Conservation (phyloP, 352 stramenopile species). For the Pythium rishiriense region DNA sequence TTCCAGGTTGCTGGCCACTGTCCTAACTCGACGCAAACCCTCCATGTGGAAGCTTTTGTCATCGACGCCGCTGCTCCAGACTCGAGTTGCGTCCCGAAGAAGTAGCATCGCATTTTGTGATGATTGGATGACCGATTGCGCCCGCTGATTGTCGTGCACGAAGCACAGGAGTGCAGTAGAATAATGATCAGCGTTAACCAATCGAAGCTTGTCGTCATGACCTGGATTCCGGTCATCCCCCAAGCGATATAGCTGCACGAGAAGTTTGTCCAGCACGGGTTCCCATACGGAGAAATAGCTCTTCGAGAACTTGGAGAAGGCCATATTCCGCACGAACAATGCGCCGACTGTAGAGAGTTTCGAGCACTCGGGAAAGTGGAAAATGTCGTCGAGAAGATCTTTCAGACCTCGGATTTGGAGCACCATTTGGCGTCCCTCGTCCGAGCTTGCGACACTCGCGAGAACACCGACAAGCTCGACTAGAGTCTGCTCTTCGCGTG, state of each 20-base stretch:
- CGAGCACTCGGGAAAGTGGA: constrained; percentile 17
- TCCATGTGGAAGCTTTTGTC: not conserved
- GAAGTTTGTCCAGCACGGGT: constrained; percentile 35
- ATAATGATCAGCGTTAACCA: constrained; percentile 23
- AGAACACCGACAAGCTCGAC: constrained; percentile 51
- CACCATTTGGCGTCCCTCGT: constrained; percentile 48
- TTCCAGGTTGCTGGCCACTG: constrained; percentile 4
- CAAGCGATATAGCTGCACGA: constrained; percentile 22
- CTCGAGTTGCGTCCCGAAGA: not conserved
- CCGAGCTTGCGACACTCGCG: constrained; percentile 35
- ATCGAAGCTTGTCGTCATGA: not conserved
- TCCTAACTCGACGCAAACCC: not conserved
- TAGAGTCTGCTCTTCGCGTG: constrained; percentile 35
- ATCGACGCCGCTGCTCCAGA: constrained; percentile 9
- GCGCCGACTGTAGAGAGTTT: constrained; percentile 33
- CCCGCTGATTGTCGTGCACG: constrained; percentile 69
- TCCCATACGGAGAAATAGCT: constrained; percentile 69
- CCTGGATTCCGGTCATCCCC: not conserved
- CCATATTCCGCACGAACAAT: constrained; percentile 62
- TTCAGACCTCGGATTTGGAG: constrained; percentile 37
- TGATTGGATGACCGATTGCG: constrained; percentile 37
- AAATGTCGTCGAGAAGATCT: constrained; percentile 50
- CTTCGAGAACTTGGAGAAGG: constrained; percentile 50
- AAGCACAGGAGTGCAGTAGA: constrained; percentile 52
- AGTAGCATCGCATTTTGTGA: constrained; percentile 5